Evolutionary conservation across 352 stramenopile genomes (phyloP).

Genomic region (Paralagenidium karlingii): DNA sequence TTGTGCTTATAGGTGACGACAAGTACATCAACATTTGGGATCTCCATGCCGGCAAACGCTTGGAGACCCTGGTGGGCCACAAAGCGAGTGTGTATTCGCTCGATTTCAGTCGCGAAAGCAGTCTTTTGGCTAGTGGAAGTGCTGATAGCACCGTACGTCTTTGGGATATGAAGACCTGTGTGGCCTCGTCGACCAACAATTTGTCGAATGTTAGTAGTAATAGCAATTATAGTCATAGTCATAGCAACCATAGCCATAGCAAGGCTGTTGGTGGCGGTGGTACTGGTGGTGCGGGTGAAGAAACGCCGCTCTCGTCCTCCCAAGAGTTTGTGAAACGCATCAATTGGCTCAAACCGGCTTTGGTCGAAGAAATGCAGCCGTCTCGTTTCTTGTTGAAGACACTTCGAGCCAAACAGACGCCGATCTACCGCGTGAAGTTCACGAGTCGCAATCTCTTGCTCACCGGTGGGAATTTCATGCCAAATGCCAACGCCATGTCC

Average conservation of each 20-base stretch:
- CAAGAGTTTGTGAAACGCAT: constrained; percentile 42
- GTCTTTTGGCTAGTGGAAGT: constrained; percentile 55
- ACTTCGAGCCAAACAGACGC: constrained; percentile 74
- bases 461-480: constrained; percentile 49
- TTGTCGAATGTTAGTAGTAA: not conserved
- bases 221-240: not conserved
- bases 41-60: constrained; percentile 76
- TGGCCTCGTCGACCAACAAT: constrained; percentile 20
- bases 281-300: too few relatives aligned
- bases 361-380: constrained; percentile 23
- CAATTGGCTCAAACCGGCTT: constrained; percentile 35
- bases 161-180: constrained; percentile 76
- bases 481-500: too few relatives aligned
- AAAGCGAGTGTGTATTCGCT: constrained; percentile 62
- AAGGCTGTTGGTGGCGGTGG: not conserved
- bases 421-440: constrained; percentile 72
- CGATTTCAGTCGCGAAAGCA: constrained; percentile 66
- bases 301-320: too few relatives aligned
- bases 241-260: not conserved
- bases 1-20: too few relatives aligned
- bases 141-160: constrained; percentile 71
- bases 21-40: constrained; percentile 92
- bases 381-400: constrained; percentile 76
- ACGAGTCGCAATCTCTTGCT: constrained; percentile 74
- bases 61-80: constrained; percentile 75